Base-by-base conservation (phyloP, 2,329 filamentous ascomycete genomes). In the Penicillium sp. region DNA sequence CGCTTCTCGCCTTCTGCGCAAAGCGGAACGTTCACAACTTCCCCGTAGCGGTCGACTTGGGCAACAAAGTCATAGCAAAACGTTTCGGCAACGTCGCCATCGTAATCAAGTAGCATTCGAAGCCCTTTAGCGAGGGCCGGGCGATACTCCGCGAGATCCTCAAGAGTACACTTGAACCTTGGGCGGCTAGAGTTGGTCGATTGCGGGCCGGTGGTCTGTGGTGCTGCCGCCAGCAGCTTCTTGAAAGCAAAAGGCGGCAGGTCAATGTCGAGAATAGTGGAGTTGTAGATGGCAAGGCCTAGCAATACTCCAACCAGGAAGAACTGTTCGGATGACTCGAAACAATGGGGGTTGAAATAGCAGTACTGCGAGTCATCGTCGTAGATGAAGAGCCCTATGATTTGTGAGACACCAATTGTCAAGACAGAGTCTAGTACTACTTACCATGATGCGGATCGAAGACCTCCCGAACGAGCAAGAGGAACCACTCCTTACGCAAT, bases 231-330 rank as follows among this genome's bases (percentile, higher is more conserved):
- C 36, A 96, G 79, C 18, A 96, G 80, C 69, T 95, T 96, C 58
- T 90, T 86, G 67, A 95, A 96, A 1, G 89, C 87, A 68, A 96
- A 95, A 0, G 91, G 89, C 1, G 92, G 92, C 18, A 96, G 80
- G 2, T 90, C 88, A 44, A 96, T 82, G 66, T 96, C 92, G 16
- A 96, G 77, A 60, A 96, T 96, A 0, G 90, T 96, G 2, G 90
- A 95, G 70, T 96, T 96, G 74, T 96, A 95, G 55, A 96, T 95
- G 13, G 92, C 92, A 52, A 96, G 77, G 0, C 92, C 92, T 48
- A 96, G 80, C 7, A 96, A 80, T 11, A 94, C 89, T 0, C 92
- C 92, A 25, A 96, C 88, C 20, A 96, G 79, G 67, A 94, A 95
- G 71, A 89, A 96, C 60, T 95, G 90, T 65, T 96, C 90, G 0